Evolutionary conservation across 1,284 basidiomycete species (phyloP).

Genomic region (Somion occarium): DNA sequence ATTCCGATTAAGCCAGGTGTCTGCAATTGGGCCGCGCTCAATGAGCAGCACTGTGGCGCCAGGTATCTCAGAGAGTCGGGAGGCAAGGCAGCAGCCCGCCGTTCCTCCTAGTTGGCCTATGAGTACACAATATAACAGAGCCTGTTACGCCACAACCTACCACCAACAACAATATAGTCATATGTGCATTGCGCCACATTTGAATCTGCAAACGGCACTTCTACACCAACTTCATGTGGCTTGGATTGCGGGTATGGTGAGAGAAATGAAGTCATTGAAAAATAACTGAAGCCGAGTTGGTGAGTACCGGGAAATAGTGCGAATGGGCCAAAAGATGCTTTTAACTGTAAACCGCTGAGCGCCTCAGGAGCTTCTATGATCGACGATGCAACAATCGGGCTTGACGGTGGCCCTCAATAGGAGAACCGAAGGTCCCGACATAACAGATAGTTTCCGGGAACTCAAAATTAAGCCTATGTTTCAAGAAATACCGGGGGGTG

Average conservation of each 20-base stretch:
- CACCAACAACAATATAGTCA: constrained; percentile 5
- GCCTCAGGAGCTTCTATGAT: no score
- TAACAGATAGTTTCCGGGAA: no score
- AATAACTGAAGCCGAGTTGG: no score
- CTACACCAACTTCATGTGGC: neutral
- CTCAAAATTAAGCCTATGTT: no score
- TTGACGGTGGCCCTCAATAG: no score
- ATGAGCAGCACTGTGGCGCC: constrained; percentile 23
- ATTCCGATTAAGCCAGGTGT: constrained; percentile 26
- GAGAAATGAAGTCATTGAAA: neutral
- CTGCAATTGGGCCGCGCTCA: constrained; percentile 25
- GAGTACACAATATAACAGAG: constrained; percentile 17
- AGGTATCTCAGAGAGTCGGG: constrained; percentile 21
- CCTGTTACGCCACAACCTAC: neutral
- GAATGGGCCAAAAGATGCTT: no score
- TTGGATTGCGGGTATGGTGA: neutral
- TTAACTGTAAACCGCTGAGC: no score
- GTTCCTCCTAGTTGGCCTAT: constrained; percentile 28
- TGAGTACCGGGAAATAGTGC: no score
- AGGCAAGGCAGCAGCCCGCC: constrained; percentile 29
- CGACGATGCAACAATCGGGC: no score
- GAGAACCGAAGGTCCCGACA: no score
- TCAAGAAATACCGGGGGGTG: no score
- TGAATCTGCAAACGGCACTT: neutral
- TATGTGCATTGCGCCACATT: neutral